Evolutionary conservation across 345 rosid genomes (phyloP).

Genomic region (Brassica napus): DNA sequence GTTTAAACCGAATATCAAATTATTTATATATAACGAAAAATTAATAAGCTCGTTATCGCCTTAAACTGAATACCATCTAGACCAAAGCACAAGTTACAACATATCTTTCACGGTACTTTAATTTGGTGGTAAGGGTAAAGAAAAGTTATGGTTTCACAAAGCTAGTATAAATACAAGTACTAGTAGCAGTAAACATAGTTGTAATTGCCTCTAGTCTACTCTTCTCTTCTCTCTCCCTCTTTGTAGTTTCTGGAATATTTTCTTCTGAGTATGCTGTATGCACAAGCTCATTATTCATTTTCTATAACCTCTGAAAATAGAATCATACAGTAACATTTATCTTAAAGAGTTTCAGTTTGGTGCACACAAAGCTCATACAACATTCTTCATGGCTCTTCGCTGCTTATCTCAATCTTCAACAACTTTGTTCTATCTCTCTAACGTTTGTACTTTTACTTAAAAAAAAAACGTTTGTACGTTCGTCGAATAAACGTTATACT

Average conservation of each 20-base stretch:
- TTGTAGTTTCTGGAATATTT: constrained; percentile 6
- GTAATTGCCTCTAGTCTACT: not conserved
- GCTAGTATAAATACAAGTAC: not conserved
- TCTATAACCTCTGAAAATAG: constrained; percentile 2
- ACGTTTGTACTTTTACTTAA: constrained; percentile 1
- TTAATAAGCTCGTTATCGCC: too few species aligned
- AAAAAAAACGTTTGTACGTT: constrained; percentile 9
- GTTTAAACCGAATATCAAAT: too few species aligned
- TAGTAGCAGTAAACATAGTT: not conserved
- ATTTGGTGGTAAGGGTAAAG: not conserved
- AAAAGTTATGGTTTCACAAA: not conserved
- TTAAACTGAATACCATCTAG: not conserved
- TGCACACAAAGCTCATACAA: constrained; percentile 12
- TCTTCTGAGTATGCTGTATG: constrained; percentile 4
- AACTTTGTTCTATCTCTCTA: constrained; percentile 23
- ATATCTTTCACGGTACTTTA: not conserved
- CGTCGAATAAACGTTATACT: too few species aligned
- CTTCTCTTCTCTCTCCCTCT: not conserved
- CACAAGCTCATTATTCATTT: not conserved
- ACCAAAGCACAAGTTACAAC: constrained; percentile 10
- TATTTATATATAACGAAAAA: too few species aligned
- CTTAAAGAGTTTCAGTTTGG: constrained; percentile 8
- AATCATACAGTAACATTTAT: not conserved
- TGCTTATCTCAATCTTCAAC: constrained; percentile 21
- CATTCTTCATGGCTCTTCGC: constrained; percentile 31